These are phyloP conservation scores for Kwoniella pini DNA, from an alignment of 768 basidiomycete species.

Conservation along the genomic window DNA sequence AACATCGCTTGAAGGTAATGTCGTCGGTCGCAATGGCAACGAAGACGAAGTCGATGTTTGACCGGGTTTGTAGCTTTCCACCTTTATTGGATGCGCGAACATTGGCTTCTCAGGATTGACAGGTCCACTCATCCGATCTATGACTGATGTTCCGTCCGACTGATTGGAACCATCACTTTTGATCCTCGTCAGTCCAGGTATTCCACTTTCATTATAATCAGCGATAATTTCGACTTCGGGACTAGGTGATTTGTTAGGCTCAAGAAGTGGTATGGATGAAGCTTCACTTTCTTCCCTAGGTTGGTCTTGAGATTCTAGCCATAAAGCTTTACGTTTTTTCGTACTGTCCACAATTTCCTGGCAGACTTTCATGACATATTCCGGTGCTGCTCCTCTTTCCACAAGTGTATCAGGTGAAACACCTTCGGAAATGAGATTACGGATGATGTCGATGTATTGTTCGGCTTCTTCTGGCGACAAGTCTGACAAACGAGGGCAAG, in stretches of 20 bases:
- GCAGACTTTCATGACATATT: slow-evolving; percentile 42
- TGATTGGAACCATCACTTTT: slow-evolving; percentile 25
- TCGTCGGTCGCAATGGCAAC: background rate
- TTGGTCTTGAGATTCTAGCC: slow-evolving; percentile 24
- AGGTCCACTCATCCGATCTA: slow-evolving; percentile 19
- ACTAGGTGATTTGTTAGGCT: slow-evolving; percentile 19
- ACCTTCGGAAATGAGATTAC: slow-evolving; percentile 37
- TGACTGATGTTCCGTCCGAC: slow-evolving; percentile 14
- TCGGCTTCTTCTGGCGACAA: slow-evolving; percentile 32
- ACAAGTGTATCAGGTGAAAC: slow-evolving; percentile 35
- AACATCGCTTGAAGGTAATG: background rate
- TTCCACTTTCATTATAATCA: background rate
- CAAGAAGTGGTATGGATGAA: slow-evolving; percentile 1
- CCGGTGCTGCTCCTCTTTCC: slow-evolving; percentile 29
- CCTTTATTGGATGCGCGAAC: slow-evolving; percentile 12
- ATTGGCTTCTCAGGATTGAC: background rate
- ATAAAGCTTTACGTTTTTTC: slow-evolving; percentile 24
- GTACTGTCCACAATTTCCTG: slow-evolving; percentile 39
- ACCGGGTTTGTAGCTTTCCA: slow-evolving; percentile 27
- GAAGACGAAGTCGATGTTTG: background rate
- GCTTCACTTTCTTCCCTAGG: slow-evolving; percentile 20
- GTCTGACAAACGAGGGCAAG: too few relatives aligned
- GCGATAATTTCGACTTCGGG: slow-evolving; percentile 23
- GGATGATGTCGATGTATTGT: slow-evolving; percentile 44
- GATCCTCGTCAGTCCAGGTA: slow-evolving; percentile 5